Base-by-base conservation (phyloP, 2,329 filamentous ascomycete species). In the Coniochaeta hoffmannii region DNA sequence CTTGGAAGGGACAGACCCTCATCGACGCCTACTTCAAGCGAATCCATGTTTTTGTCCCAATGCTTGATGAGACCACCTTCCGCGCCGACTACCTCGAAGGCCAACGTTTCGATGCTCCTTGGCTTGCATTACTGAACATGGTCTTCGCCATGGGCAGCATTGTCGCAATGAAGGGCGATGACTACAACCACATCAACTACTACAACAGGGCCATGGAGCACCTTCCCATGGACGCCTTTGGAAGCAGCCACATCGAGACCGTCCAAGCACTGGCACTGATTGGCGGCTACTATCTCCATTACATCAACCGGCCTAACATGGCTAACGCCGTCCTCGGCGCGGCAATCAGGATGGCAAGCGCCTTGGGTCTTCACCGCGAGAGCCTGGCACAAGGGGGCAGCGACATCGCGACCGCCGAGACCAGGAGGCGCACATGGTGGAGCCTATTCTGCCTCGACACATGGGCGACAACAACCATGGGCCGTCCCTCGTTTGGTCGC, bases 11-110 rank as follows among this genome's bases (percentile, higher is more conserved):
- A 15, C 82, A 87, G 66, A 82, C 82, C 6, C 73, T 89, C 10
- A 82, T 90, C 38, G 84, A 90, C 61, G 85, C 85, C n/a, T 90
- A 89, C 67, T 90, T 90, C 67, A 85, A 86, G 61, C 80, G 85
- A 31, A 80, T 88, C 24, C 88, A 90, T 58, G 81, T 85, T 1
- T 86, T 89, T 61, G 80, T 86, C 4, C 88, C 88, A 0, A 83
- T 90, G 77, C 75, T 91, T 3, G 87, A 91, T 61, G 87, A 90
- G 67, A 79, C 80, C 17, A 77, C 80, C 10, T 89, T 90, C 67
- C 81, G 85, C 59, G 81, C 83, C 10, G 82, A 82, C 53, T 87
- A 86, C 61, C 72, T 84, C 15, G 77, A 80, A 56, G 81, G 81
- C 11, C 79, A 82, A 59, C 76, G 86, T 17, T 82, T 76, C 57